Percentiles rank a stretch among this genome's conserved stretches.
Conservation (phyloP, 2,329 filamentous ascomycete species). For the Ophiostoma sp. region DNA sequence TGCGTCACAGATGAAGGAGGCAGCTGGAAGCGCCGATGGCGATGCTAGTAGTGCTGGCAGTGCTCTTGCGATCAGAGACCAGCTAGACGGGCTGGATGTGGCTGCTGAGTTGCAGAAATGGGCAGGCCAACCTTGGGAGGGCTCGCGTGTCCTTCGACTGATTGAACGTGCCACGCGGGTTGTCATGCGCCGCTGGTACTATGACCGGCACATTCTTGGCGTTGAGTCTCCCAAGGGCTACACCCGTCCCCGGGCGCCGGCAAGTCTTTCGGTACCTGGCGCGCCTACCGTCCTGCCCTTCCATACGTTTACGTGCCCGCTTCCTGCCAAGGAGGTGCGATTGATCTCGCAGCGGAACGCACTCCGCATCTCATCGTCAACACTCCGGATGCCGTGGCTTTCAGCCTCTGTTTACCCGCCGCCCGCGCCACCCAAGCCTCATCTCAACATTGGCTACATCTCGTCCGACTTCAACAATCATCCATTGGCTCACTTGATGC, state of each 20-base stretch:
- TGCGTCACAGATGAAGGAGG: constrained; percentile 41
- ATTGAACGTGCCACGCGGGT: constrained; percentile 77
- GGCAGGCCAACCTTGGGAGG: constrained; percentile 79
- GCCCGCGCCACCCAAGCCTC: constrained; percentile 72
- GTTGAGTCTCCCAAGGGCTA: constrained; percentile 58
- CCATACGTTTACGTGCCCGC: constrained; percentile 92
- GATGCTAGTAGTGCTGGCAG: neutral
- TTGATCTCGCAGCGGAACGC: constrained; percentile 94
- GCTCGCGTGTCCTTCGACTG: constrained; percentile 74
- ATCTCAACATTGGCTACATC: constrained; percentile 89
- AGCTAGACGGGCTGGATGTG: constrained; percentile 32
- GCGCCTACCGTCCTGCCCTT: constrained; percentile 95
- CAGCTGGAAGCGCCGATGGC: constrained; percentile 26
- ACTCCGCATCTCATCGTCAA: constrained; percentile 84
- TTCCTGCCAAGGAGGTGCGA: constrained; percentile 86
- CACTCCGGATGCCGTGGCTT: constrained; percentile 81
- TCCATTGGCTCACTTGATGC: constrained; percentile 93
- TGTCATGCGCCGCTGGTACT: constrained; percentile 81
- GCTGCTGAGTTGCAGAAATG: constrained; percentile 49
- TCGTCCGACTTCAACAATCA: constrained; percentile 99
- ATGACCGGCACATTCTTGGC: constrained; percentile 65
- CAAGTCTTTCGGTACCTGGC: constrained; percentile 68
- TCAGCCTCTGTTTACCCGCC: constrained; percentile 76
- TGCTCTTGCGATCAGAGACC: neutral
- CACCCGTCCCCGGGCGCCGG: constrained; percentile 66